These are phyloP conservation scores for Tylopilus subfusipes DNA, from an alignment of 768 basidiomycete genomes.

Conservation along the genomic window DNA sequence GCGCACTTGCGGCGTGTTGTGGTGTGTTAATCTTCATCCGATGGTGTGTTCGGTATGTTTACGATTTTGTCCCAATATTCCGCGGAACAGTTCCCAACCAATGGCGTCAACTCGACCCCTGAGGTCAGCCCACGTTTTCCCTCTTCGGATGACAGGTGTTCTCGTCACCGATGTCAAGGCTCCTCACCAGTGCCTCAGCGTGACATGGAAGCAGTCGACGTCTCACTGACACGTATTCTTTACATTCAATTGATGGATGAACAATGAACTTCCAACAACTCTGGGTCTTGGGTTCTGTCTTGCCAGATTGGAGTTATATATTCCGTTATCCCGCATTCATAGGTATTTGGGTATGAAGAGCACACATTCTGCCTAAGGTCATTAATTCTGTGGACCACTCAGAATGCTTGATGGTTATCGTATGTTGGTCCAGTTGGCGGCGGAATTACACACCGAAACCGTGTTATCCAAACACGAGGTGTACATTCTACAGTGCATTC, in stretches of 20 bases:
- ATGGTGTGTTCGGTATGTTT: slow-evolving; percentile 1
- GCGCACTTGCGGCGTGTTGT: slow-evolving; percentile 10
- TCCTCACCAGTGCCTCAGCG: neutral
- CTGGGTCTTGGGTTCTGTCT: neutral
- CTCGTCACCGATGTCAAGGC: neutral
- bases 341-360: neutral
- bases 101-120: slow-evolving; percentile 5
- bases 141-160: neutral
- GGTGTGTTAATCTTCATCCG: slow-evolving; percentile 13
- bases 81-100: slow-evolving; percentile 11
- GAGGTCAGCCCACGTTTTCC: slow-evolving; percentile 3
- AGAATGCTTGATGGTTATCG: slow-evolving; percentile 16
- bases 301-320: slow-evolving; percentile 5
- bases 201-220: neutral
- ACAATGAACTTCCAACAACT: neutral
- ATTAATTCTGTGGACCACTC: slow-evolving; percentile 7
- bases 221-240: slow-evolving; percentile 9
- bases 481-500: slow-evolving; percentile 4
- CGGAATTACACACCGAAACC: slow-evolving; percentile 22
- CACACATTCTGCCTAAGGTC: neutral
- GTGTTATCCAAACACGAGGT: slow-evolving; percentile 12
- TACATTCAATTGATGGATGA: slow-evolving; percentile 2
- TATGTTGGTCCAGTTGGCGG: slow-evolving; percentile 17
- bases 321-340: slow-evolving; percentile 3
- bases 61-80: slow-evolving; percentile 5